Percentiles rank a stretch among this genome's conserved stretches.
phyloP scores from a whole-genome alignment of 164 flowering plant genomes.

The Pachysandra terminalis region DNA sequence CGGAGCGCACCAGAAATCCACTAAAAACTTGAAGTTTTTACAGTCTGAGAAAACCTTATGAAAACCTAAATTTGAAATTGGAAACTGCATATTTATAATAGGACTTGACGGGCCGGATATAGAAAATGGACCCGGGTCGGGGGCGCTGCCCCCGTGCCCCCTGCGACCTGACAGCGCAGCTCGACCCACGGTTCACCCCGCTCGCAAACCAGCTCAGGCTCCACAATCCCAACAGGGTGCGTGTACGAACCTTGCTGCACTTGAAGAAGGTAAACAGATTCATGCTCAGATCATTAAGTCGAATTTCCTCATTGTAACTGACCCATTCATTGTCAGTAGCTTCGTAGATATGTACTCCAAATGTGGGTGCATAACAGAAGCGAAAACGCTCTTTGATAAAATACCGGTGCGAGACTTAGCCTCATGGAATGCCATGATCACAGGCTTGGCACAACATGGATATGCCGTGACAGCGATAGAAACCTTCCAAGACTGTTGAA shows the following conservation, averaged over 20 bases:
- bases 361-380: constrained; percentile 26
- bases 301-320: constrained; percentile 1
- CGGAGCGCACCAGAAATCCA: too few species aligned
- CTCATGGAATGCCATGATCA: constrained; percentile 34
- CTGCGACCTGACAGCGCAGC: too few species aligned
- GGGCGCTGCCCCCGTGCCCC: too few species aligned
- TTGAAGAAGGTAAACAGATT: constrained; percentile 32
- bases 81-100: too few species aligned
- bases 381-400: constrained; percentile 22
- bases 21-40: too few species aligned
- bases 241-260: constrained; percentile 21
- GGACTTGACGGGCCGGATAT: too few species aligned
- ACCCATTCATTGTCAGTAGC: constrained; percentile 17
- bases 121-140: too few species aligned
- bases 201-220: too few species aligned
- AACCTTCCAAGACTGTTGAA: constrained; percentile 17
- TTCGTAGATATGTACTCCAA: constrained; percentile 29
- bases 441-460: constrained; percentile 27
- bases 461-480: constrained; percentile 14
- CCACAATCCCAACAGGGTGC: too few species aligned
- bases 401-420: constrained; percentile 20
- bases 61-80: too few species aligned
- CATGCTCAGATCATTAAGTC: constrained; percentile 29
- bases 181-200: too few species aligned
- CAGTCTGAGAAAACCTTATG: too few species aligned